phyloP scores from a whole-genome alignment of 148 eudicot species.

The Chenopodium berlandieri region DNA sequence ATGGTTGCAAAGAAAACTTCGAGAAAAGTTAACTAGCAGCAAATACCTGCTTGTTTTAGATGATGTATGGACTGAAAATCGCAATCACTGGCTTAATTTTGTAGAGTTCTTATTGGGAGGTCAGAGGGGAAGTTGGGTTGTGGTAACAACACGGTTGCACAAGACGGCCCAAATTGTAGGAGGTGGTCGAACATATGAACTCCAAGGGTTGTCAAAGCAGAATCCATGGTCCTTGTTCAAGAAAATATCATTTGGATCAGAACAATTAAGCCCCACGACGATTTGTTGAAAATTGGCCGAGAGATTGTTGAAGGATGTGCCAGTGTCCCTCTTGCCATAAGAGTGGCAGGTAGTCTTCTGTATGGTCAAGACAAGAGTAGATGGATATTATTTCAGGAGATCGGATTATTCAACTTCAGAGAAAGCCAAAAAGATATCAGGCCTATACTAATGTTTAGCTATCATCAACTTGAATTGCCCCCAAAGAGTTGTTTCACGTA shows the following conservation, averaged over 20 bases:
- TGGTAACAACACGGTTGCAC: background rate
- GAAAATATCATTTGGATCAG: background rate
- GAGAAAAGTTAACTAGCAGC: background rate
- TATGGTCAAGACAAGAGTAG: background rate
- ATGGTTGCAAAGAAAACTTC: background rate
- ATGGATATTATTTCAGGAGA: background rate
- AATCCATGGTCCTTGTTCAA: background rate
- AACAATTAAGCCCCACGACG: background rate
- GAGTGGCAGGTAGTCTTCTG: background rate
- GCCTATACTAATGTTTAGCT: background rate
- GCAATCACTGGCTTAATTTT: too few species aligned
- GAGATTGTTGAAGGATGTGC: background rate
- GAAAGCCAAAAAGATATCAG: background rate
- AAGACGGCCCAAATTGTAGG: background rate
- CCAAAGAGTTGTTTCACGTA: background rate
- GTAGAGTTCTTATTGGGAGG: background rate
- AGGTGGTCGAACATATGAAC: background rate
- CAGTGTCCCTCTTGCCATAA: background rate
- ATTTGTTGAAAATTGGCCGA: background rate
- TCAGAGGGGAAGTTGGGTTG: background rate
- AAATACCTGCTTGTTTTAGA: too few species aligned
- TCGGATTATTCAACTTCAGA: background rate
- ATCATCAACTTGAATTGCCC: background rate
- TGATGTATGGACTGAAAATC: too few species aligned
- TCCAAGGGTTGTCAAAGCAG: background rate